Evolutionary conservation across 345 rosid species (phyloP).

Genomic region (Lumnitzera littorea): DNA sequence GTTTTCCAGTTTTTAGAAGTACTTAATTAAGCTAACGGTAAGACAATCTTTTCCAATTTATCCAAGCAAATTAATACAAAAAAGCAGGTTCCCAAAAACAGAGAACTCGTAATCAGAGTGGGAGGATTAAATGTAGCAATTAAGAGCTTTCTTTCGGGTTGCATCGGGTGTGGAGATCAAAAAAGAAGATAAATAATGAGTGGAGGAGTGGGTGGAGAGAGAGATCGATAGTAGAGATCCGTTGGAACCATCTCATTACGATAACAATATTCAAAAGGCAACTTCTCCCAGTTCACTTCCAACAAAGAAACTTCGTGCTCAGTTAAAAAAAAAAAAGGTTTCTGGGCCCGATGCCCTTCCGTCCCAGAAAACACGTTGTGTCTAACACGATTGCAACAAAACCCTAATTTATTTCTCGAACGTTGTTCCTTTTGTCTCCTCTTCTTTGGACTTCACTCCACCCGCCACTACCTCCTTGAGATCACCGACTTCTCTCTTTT

Average conservation of each 20-base stretch:
- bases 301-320: slow-evolving; percentile 25
- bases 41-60: too few species aligned
- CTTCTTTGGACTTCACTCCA: slow-evolving; percentile 8
- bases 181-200: too few species aligned
- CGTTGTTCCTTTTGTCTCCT: slow-evolving; percentile 34
- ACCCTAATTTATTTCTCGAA: slow-evolving; percentile 15
- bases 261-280: too few species aligned
- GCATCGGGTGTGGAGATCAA: too few species aligned
- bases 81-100: too few species aligned
- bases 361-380: slow-evolving; percentile 42
- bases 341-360: slow-evolving; percentile 28
- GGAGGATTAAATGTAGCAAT: too few species aligned
- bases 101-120: too few species aligned
- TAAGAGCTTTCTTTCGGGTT: too few species aligned
- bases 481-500: neutral
- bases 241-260: neutral
- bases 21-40: too few species aligned
- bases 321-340: neutral
- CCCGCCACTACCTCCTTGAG: neutral
- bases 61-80: too few species aligned
- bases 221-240: slow-evolving; percentile 2
- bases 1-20: too few species aligned
- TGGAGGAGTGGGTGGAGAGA: slow-evolving; percentile 12
- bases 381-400: neutral
- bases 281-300: slow-evolving; percentile 12